These are phyloP conservation scores for Phylloporus arenicola DNA, from an alignment of 768 basidiomycete genomes.

Conservation along the genomic window DNA sequence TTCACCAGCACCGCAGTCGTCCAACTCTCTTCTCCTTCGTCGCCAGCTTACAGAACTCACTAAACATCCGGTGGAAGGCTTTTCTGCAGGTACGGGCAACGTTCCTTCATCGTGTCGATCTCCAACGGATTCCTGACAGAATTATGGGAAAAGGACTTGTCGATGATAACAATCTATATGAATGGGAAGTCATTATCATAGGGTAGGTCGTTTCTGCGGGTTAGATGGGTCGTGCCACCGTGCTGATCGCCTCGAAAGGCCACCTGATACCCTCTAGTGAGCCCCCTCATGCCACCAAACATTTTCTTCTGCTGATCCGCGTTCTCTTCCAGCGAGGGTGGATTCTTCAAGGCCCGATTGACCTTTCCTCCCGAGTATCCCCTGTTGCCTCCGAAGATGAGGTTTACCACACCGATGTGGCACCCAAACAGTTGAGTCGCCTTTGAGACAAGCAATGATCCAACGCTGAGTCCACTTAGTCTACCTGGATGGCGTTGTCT, in stretches of 20 bases:
- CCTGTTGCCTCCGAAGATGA: conserved; percentile 90
- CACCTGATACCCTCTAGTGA: conserved; percentile 90
- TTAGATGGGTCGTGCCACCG: conserved; percentile 8
- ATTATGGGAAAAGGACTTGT: conserved; percentile 64
- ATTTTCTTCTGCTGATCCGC: conserved; percentile 1
- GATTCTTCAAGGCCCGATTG: conserved; percentile 88
- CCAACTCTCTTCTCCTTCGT: conserved; percentile 57
- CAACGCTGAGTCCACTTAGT: conserved; percentile 43
- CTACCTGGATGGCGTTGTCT: conserved; percentile 88
- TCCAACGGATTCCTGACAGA: conserved; percentile 32
- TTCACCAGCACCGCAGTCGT: conserved; percentile 29
- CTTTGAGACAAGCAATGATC: background rate
- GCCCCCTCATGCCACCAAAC: conserved; percentile 16
- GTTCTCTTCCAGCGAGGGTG: conserved; percentile 71
- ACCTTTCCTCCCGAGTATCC: conserved; percentile 91
- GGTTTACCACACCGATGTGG: conserved; percentile 92
- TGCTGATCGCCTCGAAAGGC: conserved; percentile 44
- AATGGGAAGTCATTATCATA: conserved; percentile 96
- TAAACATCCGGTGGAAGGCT: conserved; percentile 92
- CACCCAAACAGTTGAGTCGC: conserved; percentile 86
- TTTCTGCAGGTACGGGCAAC: conserved; percentile 73
- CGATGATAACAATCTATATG: conserved; percentile 89
- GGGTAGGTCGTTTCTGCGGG: conserved; percentile 50
- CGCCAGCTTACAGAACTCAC: conserved; percentile 81
- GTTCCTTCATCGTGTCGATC: conserved; percentile 24